Percentiles rank a stretch among this genome's conserved stretches.
Evolutionary conservation across 768 basidiomycete species (phyloP).

Genomic region (Pleurotus sapidus): DNA sequence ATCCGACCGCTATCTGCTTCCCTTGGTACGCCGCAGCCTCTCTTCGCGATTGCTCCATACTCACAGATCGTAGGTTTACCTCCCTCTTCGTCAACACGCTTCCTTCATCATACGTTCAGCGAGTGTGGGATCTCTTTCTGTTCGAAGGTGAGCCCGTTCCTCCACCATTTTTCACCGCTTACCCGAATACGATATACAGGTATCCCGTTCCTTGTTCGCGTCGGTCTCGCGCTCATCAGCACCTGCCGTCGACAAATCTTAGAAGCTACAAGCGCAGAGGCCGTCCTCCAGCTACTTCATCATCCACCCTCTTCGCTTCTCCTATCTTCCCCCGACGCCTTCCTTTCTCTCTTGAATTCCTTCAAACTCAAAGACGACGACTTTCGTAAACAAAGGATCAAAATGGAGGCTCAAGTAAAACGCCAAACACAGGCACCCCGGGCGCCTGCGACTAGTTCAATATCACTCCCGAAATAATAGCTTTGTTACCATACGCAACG

Average conservation of each 20-base stretch:
- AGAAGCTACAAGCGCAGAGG: slow-evolving; percentile 43
- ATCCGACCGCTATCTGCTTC: slow-evolving; percentile 53
- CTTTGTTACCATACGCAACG: no score
- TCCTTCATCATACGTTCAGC: slow-evolving; percentile 60
- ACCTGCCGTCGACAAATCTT: slow-evolving; percentile 60
- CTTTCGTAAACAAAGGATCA: slow-evolving; percentile 67
- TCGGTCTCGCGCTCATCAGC: slow-evolving; percentile 62
- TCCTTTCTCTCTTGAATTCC: slow-evolving; percentile 56
- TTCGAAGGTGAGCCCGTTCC: slow-evolving; percentile 58
- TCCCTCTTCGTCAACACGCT: slow-evolving; percentile 67
- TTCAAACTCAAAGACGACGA: slow-evolving; percentile 81
- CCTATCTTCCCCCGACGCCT: slow-evolving; percentile 57
- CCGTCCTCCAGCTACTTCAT: slow-evolving; percentile 45
- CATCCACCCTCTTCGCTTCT: slow-evolving; percentile 50
- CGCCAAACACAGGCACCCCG: slow-evolving; percentile 46
- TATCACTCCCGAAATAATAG: not conserved
- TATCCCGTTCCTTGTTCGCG: slow-evolving; percentile 67
- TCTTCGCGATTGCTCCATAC: not conserved
- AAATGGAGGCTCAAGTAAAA: slow-evolving; percentile 71
- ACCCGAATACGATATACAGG: slow-evolving; percentile 36
- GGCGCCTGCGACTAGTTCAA: slow-evolving; percentile 16
- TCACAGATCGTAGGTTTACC: slow-evolving; percentile 53
- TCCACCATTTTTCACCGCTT: not conserved
- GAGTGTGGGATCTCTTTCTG: slow-evolving; percentile 83
- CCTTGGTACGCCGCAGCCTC: slow-evolving; percentile 48